Base-by-base conservation (phyloP, 805 yeast species). In the Ogataea ganodermae region DNA sequence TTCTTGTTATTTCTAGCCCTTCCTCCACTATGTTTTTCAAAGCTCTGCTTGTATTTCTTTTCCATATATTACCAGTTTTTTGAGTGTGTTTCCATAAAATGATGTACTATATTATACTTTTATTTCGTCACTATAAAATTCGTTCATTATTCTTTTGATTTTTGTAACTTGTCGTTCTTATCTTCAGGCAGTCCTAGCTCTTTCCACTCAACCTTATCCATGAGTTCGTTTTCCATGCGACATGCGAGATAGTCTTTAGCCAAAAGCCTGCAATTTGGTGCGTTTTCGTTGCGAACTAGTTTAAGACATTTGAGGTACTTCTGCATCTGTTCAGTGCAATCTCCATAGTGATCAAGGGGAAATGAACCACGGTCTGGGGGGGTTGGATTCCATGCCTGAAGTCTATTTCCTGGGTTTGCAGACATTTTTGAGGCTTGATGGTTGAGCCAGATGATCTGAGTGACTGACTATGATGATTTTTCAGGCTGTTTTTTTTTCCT, bases 311-410 rank as follows among this genome's bases (percentile, higher is more conserved):
- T 70, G 52, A 92, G 70, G 63, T 92, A 92, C 39, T 78, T 79
- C 36, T 75, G 63, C 94, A 91, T 94, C 48, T 81, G 78, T 18
- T 74, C 73, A 18, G 82, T 80, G 62, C 98, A 92, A 54, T 94
- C 98, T 6, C 84, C 84, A 50, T 68, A 72, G 61, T 92, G 99
- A 61, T 92, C 99, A 37, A 92, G 71, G 0, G 98, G 99, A 67
- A 92, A 92, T 0, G 98, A 89, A 0, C 99, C 99, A 56, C 97
- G 73, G 55, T 92, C 96, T 2, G 99, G 99, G 18, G 99, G 96
- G 0, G 92, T 85, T 8, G 97, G 96, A 12, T 81, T 73, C 73
- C 85, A 76, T 35, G 74, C 69, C 35, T 68, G 63, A 40, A 75
- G 57, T 13, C 76, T 62, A 49, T 73, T 74, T 27, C 82, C 81